A percentile compares a stretch with the other conserved stretches of the same genome.
Evolutionary conservation across 768 basidiomycete species (phyloP).

Genomic region (Russula compacta): DNA sequence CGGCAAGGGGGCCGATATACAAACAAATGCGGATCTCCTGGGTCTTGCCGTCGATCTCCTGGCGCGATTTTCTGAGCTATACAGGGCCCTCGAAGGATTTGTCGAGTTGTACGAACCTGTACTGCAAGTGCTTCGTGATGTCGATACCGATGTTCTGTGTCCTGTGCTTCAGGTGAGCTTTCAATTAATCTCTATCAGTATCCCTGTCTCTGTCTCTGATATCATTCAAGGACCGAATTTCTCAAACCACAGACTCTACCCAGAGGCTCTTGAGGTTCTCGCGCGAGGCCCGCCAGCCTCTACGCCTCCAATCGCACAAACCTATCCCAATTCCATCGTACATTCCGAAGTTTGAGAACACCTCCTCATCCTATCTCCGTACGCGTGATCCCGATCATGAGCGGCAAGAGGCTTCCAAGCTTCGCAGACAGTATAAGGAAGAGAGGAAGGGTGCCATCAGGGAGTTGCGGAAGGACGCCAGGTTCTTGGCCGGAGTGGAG

Average conservation of each 20-base stretch:
- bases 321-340: conserved; percentile 92
- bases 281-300: conserved; percentile 61
- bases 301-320: conserved; percentile 85
- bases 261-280: conserved; percentile 67
- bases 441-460: conserved; percentile 95
- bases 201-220: not conserved
- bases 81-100: conserved; percentile 73
- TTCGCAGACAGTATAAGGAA: conserved; percentile 85
- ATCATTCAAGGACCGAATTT: not conserved
- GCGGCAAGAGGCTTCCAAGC: conserved; percentile 75
- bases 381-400: conserved; percentile 88
- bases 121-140: conserved; percentile 41
- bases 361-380: conserved; percentile 64
- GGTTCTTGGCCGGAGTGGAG: conserved; percentile 84
- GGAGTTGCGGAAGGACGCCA: conserved; percentile 90
- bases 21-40: conserved; percentile 67
- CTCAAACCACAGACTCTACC: conserved; percentile 12
- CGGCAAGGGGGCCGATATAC: conserved; percentile 35
- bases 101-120: conserved; percentile 78
- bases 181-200: not conserved
- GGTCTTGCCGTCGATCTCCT: conserved; percentile 54
- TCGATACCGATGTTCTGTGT: conserved; percentile 41
- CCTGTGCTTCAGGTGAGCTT: conserved; percentile 46
- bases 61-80: conserved; percentile 61
- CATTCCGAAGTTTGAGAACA: conserved; percentile 84